These are phyloP conservation scores for Macrolepiota fuliginosa DNA, from an alignment of 768 basidiomycete species.

Conservation along the genomic window DNA sequence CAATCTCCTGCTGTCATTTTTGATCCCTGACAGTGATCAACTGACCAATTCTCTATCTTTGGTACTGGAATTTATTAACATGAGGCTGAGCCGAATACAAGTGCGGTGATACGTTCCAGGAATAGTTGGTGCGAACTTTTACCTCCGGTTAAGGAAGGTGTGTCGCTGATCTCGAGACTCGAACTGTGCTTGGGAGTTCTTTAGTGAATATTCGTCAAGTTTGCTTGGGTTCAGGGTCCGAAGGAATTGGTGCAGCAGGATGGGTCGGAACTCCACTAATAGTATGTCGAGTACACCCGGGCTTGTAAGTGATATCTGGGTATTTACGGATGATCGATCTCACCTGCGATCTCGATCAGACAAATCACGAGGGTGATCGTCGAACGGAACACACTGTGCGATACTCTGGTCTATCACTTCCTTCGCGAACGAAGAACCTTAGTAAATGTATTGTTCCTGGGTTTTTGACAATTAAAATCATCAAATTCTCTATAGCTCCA, in stretches of 20 bases:
- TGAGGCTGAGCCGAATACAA: background rate
- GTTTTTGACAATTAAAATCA: background rate
- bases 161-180: background rate
- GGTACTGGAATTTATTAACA: background rate
- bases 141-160: background rate
- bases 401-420: background rate
- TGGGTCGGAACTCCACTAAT: too few species aligned
- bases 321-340: too few species aligned
- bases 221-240: too few species aligned
- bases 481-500: slow-evolving; percentile 1
- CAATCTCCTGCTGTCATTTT: background rate
- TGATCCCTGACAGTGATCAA: background rate
- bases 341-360: too few species aligned
- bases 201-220: background rate
- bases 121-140: background rate
- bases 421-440: background rate
- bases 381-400: background rate
- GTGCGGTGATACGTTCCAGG: background rate
- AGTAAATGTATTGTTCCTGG: background rate
- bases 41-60: background rate
- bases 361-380: background rate
- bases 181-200: background rate
- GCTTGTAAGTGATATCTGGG: too few species aligned
- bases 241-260: background rate
- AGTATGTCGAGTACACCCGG: too few species aligned